Percentiles rank a stretch among this genome's conserved stretches.
Conservation (phyloP, 2,329 filamentous ascomycete genomes). For the Trichophyton simii region DNA sequence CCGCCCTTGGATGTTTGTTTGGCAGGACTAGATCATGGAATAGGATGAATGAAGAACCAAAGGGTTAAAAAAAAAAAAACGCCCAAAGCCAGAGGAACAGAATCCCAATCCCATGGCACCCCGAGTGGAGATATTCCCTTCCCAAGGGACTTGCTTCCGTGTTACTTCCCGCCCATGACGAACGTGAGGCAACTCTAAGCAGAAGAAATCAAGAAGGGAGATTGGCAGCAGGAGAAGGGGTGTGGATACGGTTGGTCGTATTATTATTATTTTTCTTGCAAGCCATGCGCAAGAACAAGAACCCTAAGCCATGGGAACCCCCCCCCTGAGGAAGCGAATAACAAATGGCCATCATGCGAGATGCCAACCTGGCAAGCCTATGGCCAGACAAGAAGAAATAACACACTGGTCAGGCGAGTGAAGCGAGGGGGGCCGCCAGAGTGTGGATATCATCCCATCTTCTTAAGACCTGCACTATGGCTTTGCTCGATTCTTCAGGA, state of each 20-base stretch:
- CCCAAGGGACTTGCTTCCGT: background rate
- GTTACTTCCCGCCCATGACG: background rate
- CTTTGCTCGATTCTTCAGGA: background rate
- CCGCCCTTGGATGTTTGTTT: background rate
- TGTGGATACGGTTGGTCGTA: background rate
- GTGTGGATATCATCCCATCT: background rate
- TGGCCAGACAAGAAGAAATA: background rate
- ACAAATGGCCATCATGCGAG: background rate
- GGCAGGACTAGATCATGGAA: background rate
- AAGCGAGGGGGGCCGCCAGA: background rate
- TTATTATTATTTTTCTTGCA: background rate
- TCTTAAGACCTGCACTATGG: background rate
- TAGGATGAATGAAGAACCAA: too few relatives aligned
- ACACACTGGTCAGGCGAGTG: background rate
- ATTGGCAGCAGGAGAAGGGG: background rate
- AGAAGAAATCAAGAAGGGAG: background rate
- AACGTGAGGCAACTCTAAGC: background rate
- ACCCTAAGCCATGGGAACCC: background rate
- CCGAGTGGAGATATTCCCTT: background rate
- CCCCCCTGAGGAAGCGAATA: background rate
- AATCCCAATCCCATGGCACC: background rate
- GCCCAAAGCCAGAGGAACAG: background rate
- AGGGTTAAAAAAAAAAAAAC: background rate
- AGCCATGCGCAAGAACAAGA: background rate
- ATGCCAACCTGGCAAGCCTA: background rate